Percentiles rank a stretch among this genome's conserved stretches.
Conservation (phyloP, 306 rosid genomes). For the Chamaecrista fasciculata region DNA sequence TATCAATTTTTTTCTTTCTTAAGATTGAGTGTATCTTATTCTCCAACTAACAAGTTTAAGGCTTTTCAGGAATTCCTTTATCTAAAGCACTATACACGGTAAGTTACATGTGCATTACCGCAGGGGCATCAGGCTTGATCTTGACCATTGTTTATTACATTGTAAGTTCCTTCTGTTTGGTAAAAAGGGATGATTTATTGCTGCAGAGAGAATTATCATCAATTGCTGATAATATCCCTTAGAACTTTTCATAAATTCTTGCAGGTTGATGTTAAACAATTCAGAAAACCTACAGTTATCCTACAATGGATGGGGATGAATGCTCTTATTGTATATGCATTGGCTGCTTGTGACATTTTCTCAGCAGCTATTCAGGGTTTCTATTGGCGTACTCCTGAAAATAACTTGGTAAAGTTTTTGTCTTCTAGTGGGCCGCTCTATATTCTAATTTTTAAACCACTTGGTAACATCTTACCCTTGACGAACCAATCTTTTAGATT, state of each 20-base stretch:
- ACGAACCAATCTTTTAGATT: background rate
- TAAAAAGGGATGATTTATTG: background rate
- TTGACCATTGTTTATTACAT: slow-evolving; percentile 54
- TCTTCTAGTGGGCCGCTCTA: background rate
- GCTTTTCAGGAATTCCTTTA: slow-evolving; percentile 64
- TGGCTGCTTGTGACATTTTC: slow-evolving; percentile 75
- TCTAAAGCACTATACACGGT: slow-evolving; percentile 73
- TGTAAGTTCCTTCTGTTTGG: slow-evolving; percentile 44
- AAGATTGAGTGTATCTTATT: slow-evolving; percentile 6
- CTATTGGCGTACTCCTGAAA: slow-evolving; percentile 71
- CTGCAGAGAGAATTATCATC: background rate
- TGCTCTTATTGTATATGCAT: slow-evolving; percentile 63
- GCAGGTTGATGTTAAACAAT: slow-evolving; percentile 59
- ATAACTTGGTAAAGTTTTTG: slow-evolving; percentile 57
- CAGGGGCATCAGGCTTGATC: slow-evolving; percentile 74
- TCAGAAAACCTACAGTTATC: slow-evolving; percentile 55
- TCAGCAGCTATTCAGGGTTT: slow-evolving; percentile 70
- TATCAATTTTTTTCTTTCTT: slow-evolving; percentile 11
- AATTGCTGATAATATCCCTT: slow-evolving; percentile 5
- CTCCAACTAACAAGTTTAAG: slow-evolving; percentile 28
- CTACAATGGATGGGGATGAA: slow-evolving; percentile 84
- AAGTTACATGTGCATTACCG: slow-evolving; percentile 71
- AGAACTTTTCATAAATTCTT: slow-evolving; percentile 22
- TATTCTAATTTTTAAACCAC: background rate
- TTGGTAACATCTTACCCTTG: background rate